Evolutionary conservation across 108 stramenopile species (phyloP).

Genomic region (Ochromonas danica): DNA sequence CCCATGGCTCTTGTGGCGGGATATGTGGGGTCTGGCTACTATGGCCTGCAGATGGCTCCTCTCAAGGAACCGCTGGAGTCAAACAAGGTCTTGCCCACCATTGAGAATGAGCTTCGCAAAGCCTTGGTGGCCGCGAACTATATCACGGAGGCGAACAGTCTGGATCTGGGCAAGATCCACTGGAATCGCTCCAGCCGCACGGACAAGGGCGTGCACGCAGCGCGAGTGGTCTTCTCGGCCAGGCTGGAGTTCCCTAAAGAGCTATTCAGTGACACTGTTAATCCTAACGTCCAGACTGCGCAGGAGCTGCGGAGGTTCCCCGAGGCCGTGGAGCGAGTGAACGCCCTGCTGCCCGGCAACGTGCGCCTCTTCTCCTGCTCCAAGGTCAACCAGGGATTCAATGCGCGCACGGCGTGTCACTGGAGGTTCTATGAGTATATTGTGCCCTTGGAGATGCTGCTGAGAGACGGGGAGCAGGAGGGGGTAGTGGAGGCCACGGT

Average conservation of each 20-base stretch:
- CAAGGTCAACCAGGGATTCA: not conserved
- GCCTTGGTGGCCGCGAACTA: not conserved
- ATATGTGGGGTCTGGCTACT: conserved; percentile 19
- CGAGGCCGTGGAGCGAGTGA: not conserved
- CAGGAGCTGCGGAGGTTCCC: not conserved
- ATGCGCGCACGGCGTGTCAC: not conserved
- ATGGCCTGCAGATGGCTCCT: conserved; percentile 7
- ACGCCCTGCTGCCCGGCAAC: not conserved
- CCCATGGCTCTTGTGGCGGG: not conserved
- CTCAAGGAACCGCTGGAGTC: not conserved
- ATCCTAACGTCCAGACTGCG: not conserved
- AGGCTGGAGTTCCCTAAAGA: not conserved
- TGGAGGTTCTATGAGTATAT: conserved; percentile 21
- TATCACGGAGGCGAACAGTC: not conserved
- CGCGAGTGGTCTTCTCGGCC: conserved; percentile 24
- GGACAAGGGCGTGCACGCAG: conserved; percentile 34
- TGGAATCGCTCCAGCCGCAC: conserved; percentile 19
- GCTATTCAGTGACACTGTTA: not conserved
- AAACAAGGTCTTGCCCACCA: not conserved
- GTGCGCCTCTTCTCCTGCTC: conserved; percentile 12
- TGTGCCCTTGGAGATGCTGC: not conserved
- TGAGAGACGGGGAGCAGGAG: not conserved
- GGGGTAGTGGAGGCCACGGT: not conserved
- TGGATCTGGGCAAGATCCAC: not conserved
- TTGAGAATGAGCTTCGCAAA: conserved; percentile 23